Base-by-base conservation (phyloP, 2,329 filamentous ascomycete species). In the Sporothrix dimorphospora region DNA sequence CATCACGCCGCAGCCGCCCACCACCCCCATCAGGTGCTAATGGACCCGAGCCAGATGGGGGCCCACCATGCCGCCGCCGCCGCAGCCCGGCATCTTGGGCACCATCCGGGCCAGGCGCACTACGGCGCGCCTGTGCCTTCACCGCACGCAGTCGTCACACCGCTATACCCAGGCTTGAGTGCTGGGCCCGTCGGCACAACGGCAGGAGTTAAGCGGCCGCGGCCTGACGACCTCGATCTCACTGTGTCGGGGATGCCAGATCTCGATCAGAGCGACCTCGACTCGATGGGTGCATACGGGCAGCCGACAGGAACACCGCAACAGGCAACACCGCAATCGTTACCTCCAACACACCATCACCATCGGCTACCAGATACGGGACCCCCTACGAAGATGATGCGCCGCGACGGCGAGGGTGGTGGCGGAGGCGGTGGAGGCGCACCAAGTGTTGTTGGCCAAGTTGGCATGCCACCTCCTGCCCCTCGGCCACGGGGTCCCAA, bases 381-480 rank as follows among this genome's bases (percentile, higher is more conserved):
- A 11, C 89, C 90, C 16, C 88, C 91, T 34, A 85, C 87, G 49
- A 92, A 92, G 81, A 86, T 91, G 82, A 86, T 89, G 82, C 85
- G 89, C 75, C 84, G 88, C 77, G 86, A 89, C 77, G 83, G 82
- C 21, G 85, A 86, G 51, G 78, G 49, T 76, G 84, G 83, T 69
- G 75, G 77, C 80, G 66, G 81, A 78, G 75, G 81, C 78, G 77
- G 79, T 16, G 57, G 89, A 82, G 83, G 92, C 9, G 91, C 92
- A 42, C 92, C 92, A n/a, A 96, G 91, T 78, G 91, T 97, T 61
- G 93, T 97, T 69, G 94, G 94, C 55, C 91, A 94, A 79, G 90
- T 88, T 57, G 94, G 94, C 67, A 97, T 97, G 94, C 94, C 94
- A 16, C 82, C 87, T 53, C 94, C 94, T 70, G 94, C 94, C 57